phyloP scores from a whole-genome alignment of 2,329 filamentous ascomycete species.

The Trichoderma sp. region DNA sequence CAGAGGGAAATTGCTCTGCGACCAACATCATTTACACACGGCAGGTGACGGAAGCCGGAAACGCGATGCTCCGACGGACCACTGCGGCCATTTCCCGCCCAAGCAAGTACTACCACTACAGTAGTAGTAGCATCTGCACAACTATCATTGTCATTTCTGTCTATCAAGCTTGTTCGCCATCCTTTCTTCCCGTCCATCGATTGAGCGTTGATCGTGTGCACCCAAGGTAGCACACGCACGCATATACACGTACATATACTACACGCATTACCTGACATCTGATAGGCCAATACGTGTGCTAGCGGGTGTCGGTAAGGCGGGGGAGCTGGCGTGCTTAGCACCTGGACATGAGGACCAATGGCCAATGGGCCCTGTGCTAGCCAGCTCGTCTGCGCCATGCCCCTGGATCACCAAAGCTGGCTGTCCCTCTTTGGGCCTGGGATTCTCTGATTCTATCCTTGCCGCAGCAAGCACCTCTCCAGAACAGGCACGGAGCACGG shows the following conservation, averaged over 20 bases:
- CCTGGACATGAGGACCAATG: neutral
- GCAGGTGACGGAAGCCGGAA: neutral
- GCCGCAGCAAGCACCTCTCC: neutral
- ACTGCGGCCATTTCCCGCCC: neutral
- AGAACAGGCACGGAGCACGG: constrained; percentile 9
- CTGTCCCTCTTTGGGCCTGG: constrained; percentile 11
- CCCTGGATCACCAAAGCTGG: constrained; percentile 18
- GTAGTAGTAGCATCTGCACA: neutral
- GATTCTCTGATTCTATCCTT: constrained; percentile 5
- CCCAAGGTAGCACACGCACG: neutral
- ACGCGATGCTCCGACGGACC: neutral
- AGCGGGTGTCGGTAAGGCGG: neutral
- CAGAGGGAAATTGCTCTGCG: neutral
- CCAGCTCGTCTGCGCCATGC: constrained; percentile 16
- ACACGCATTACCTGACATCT: neutral
- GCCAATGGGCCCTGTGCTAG: constrained; percentile 1
- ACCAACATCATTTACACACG: neutral
- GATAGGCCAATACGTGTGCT: neutral
- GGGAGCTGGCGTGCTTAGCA: constrained; percentile 3
- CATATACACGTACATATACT: neutral
- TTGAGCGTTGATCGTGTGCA: neutral
- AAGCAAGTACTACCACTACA: neutral
- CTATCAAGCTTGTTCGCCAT: neutral
- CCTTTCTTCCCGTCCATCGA: neutral
- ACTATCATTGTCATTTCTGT: neutral